Base-by-base conservation (phyloP, 2,329 filamentous ascomycete genomes). In the Claviceps humidiphila region DNA sequence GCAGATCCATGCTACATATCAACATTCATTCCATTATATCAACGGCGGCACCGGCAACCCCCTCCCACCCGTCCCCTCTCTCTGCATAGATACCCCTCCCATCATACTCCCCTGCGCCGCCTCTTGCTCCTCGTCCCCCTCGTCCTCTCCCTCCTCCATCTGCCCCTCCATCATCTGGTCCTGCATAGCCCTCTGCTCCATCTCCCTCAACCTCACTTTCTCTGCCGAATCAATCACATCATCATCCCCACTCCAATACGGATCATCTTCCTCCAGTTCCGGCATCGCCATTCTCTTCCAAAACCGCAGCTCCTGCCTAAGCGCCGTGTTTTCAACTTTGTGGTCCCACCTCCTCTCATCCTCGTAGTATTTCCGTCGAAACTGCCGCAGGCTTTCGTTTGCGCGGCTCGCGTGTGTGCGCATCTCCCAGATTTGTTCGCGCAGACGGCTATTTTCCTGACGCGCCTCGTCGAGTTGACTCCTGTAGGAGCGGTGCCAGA, bases 251-350 rank as follows among this genome's bases (percentile, higher is more conserved):
- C 79, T 83, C 73, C 78, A 82, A 61, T 73, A 81, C 2, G 75
- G 70, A 49, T 82, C 79, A 43, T 81, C 75, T 24, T 82, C 79
- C 8, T 74, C 66, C 40, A 83, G 64, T 53, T 79, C 73, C 9
- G 78, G 79, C 74, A 84, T 76, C 14, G 81, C 81, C 71, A 83
- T 74, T 43, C 81, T 71, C 66, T 84, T 84, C 81, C 80, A 85
- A 64, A 81, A 82, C 2, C 81, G 71, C 51, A 82, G 61, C 64
- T 84, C 78, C 62, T 82, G 79, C 4, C 76, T 72, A 44, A 69
- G 64, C 5, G 76, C 74, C 49, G 71, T 72, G 47, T 74, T 72
- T 41, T 79, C 71, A 3, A 81, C 74, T 4, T 72, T 69, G 34
- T 72, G 69, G 53, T 80, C 73, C 70, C 78, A 77, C 20, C 75